Evolutionary conservation across 352 stramenopile species (phyloP), one percentile per base, ranked within the genome.

Genomic region (Aphanomyces invadans): DNA sequence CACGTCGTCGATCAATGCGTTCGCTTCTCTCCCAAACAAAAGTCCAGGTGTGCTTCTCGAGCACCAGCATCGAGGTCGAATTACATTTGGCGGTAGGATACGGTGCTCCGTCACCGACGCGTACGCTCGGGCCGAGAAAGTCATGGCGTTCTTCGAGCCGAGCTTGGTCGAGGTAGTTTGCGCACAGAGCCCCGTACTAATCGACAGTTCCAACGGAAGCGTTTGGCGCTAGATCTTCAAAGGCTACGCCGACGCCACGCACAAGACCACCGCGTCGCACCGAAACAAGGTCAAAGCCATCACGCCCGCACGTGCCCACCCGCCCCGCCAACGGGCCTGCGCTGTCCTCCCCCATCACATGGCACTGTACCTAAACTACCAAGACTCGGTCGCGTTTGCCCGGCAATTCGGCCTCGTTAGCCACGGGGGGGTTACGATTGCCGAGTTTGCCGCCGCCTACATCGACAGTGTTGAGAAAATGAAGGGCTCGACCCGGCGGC

Each of bases 351-450:
- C 0, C 32, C 62, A 1, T 80, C 21, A 52, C 36, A 57, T 32
- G 26, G 26, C 42, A 25, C 11, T 67, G 3, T 60, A 90, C 52
- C 80, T 90, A 77, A 78, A 77, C 32, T 92, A 92, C 72, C 65
- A 71, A 42, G 78, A 90, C 62, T 79, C 78, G 60, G 71, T 90
- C n/a, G 70, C 79, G 39, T 90, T 87, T 54, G 76, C 75, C 0
- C 77, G 81, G 32, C 84, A 78, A 65, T 92, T 90, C 66, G 83
- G 81, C 26, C 73, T 92, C 56, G 89, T 90, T n/a, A 76, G 79
- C 12, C 79, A 87, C 55, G 78, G 81, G 0, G 81, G 89, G 38
- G 67, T 92, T 44, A 90, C 80, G 10, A 88, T 81, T 51, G 90
- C 81, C 65, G 80, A 89, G 70, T 92, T 90, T 56, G 76, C 81